These are phyloP conservation scores for Hyaloscypha finlandica DNA, from an alignment of 495 filamentous ascomycete species.

Conservation along the genomic window DNA sequence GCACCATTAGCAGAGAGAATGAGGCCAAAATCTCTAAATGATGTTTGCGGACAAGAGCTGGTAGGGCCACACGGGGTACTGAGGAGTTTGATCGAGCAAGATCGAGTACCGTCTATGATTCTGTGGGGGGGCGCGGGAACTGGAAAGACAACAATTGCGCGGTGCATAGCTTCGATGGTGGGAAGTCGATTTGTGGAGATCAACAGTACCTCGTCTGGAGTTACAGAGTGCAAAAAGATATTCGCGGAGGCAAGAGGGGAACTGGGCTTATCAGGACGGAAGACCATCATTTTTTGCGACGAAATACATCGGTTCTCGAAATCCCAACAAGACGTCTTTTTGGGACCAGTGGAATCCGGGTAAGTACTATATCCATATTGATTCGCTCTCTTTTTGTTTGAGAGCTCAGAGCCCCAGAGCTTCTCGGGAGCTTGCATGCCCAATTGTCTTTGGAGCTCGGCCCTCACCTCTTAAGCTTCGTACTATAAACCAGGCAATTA, in stretches of 20 bases:
- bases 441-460: too few relatives aligned
- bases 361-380: neutral
- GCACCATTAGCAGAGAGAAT: conserved; percentile 92
- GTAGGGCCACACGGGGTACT: conserved; percentile 83
- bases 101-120: conserved; percentile 90
- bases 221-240: conserved; percentile 94
- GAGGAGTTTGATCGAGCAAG: conserved; percentile 85
- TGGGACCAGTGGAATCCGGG: conserved; percentile 90
- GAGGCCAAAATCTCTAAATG: conserved; percentile 81
- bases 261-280: conserved; percentile 75
- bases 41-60: conserved; percentile 88
- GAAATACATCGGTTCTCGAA: conserved; percentile 96
- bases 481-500: too few relatives aligned
- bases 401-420: too few relatives aligned
- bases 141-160: conserved; percentile 94
- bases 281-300: conserved; percentile 97
- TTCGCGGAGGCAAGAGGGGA: conserved; percentile 86
- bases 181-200: conserved; percentile 92
- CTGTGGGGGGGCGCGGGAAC: conserved; percentile 91
- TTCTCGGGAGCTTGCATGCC: too few relatives aligned
- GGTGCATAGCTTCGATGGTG: conserved; percentile 83
- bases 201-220: conserved; percentile 82
- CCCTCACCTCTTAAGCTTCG: too few relatives aligned
- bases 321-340: conserved; percentile 90
- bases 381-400: too few relatives aligned